Percentiles rank a stretch among this genome's conserved stretches.
These are phyloP conservation scores for Halocafeteria seosinensis DNA, from an alignment of 108 stramenopile species.

Conservation along the genomic window DNA sequence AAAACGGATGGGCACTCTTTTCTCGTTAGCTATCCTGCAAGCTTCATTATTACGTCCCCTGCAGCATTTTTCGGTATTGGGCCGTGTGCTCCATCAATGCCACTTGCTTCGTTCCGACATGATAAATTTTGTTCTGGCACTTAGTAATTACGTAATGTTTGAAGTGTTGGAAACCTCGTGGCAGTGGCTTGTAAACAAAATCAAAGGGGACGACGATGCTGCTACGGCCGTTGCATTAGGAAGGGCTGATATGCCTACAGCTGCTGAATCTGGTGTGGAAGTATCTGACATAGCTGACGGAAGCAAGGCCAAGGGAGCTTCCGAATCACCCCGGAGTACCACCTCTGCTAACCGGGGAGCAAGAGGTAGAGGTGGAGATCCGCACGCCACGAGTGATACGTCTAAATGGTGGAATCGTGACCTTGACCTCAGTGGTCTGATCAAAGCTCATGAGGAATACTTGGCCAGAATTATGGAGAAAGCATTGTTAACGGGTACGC, in stretches of 20 bases:
- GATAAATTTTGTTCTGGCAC: constrained; percentile 78
- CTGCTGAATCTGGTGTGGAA: too few species aligned
- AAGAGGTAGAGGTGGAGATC: neutral
- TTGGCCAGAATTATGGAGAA: neutral
- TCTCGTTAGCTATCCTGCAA: too few species aligned
- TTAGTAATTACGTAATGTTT: constrained; percentile 90
- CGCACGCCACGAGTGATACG: too few species aligned
- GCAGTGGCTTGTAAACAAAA: constrained; percentile 44
- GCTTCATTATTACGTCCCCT: too few species aligned
- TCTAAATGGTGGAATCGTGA: too few species aligned
- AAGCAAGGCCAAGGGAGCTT: too few species aligned
- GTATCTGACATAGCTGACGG: too few species aligned
- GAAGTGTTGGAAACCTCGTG: constrained; percentile 89
- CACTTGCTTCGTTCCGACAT: constrained; percentile 72
- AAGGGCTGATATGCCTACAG: constrained; percentile 11
- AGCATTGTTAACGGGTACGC: too few species aligned
- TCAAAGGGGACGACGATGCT: constrained; percentile 65
- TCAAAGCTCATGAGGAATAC: neutral
- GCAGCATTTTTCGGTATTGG: constrained; percentile 39
- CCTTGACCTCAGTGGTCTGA: neutral
- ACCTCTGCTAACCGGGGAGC: constrained; percentile 24
- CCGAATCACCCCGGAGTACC: constrained; percentile 2
- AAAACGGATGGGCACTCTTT: too few species aligned
- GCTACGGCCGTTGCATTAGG: constrained; percentile 50
- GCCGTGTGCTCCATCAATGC: constrained; percentile 57